Conservation (phyloP, 202 grass and related monocot genomes). For the Bolboschoenoplectus hybrid region DNA sequence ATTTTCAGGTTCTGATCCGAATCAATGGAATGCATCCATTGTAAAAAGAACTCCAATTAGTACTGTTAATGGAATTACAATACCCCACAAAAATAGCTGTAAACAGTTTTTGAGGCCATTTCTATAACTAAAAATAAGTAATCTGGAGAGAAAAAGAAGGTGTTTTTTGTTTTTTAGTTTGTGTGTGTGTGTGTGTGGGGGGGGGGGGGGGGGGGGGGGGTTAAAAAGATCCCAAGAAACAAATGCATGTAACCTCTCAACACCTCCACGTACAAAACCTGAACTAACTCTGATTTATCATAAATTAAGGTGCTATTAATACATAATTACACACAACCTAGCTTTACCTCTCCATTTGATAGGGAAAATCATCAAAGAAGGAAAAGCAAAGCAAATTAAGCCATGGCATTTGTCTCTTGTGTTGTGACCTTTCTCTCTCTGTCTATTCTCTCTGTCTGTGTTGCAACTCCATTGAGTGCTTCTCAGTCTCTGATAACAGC, state of each 20-base stretch:
- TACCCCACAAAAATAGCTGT: not conserved
- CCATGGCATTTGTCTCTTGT: slow-evolving; percentile 29
- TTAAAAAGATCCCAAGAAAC: not conserved
- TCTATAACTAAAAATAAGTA: not conserved
- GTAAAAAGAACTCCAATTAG: not conserved
- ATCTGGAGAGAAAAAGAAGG: not conserved
- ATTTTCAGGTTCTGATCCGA: not conserved
- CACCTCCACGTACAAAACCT: not conserved
- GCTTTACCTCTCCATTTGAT: slow-evolving; percentile 41
- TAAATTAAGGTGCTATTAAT: slow-evolving; percentile 18
- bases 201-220: no score
- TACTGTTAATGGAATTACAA: not conserved
- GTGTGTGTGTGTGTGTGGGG: no score
- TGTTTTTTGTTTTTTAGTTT: no score
- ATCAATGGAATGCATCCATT: not conserved
- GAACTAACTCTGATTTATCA: slow-evolving; percentile 16
- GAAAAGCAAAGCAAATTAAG: not conserved
- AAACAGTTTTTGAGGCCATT: slow-evolving; percentile 1
- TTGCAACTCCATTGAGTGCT: not conserved
- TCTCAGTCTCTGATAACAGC: slow-evolving; percentile 5
- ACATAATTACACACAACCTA: slow-evolving; percentile 20
- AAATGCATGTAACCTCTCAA: slow-evolving; percentile 31
- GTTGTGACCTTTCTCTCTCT: slow-evolving; percentile 5
- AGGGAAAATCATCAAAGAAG: not conserved
- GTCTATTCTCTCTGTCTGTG: not conserved